Conservation (phyloP, 2,329 filamentous ascomycete genomes). For the Bipolaris bicolor region DNA sequence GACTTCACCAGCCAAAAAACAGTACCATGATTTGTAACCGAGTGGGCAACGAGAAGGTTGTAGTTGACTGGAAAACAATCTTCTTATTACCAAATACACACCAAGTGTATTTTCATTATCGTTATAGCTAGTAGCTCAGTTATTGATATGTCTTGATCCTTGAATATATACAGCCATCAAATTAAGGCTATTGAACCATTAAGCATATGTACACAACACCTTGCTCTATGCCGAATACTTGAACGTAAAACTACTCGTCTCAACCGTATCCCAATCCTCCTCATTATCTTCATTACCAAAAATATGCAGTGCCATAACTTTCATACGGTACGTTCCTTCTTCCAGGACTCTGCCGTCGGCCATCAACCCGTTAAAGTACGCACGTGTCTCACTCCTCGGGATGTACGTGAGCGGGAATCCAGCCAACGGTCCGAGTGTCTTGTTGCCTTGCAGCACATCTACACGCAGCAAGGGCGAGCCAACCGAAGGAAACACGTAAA, state of each 20-base stretch:
- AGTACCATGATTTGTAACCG: too few relatives aligned
- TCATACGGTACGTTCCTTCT: constrained; percentile 22
- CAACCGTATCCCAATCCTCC: constrained; percentile 3
- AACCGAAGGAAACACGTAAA: background rate
- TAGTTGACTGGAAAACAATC: too few relatives aligned
- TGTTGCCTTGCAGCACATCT: constrained; percentile 14
- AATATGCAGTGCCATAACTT: constrained; percentile 21
- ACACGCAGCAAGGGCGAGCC: constrained; percentile 11
- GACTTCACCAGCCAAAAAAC: too few relatives aligned
- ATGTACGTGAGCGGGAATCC: constrained; percentile 17
- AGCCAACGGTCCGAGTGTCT: constrained; percentile 10
- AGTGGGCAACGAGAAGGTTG: too few relatives aligned
- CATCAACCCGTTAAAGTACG: constrained; percentile 23
- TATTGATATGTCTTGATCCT: too few relatives aligned
- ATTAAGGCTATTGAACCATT: too few relatives aligned
- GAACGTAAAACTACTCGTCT: background rate
- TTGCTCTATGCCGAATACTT: background rate
- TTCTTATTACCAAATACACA: too few relatives aligned
- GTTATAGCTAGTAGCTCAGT: too few relatives aligned
- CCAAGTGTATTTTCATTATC: too few relatives aligned
- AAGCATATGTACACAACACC: too few relatives aligned
- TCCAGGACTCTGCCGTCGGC: constrained; percentile 21
- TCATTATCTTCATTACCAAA: background rate
- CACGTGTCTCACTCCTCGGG: constrained; percentile 1
- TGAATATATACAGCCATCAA: too few relatives aligned